These are phyloP conservation scores for Aspergillus sp. DNA, from an alignment of 2,329 filamentous ascomycete genomes.

Conservation along the genomic window DNA sequence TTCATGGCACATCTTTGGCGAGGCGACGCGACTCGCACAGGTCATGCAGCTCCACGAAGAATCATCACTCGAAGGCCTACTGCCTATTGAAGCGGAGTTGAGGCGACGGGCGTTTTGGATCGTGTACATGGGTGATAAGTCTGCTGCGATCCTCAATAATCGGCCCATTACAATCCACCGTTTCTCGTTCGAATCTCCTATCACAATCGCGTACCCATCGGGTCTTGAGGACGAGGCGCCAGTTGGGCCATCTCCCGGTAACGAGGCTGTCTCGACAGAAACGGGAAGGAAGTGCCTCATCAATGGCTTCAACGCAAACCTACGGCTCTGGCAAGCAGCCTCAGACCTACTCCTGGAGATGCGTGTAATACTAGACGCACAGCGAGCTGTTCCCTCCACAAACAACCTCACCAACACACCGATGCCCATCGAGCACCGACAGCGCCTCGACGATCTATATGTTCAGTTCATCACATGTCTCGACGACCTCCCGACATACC, in stretches of 20 bases:
- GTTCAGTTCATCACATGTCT: conserved; percentile 49
- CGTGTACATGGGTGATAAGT: conserved; percentile 31
- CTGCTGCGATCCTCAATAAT: conserved; percentile 22
- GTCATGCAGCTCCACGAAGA: conserved; percentile 52
- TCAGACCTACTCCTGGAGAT: conserved; percentile 47
- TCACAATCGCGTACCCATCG: conserved; percentile 38
- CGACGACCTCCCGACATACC: conserved; percentile 44
- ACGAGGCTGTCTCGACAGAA: no score
- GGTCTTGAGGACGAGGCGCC: conserved; percentile 21
- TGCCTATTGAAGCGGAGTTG: conserved; percentile 43
- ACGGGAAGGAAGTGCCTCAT: not conserved
- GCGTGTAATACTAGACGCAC: conserved; percentile 20
- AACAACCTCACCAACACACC: no score
- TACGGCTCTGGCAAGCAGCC: conserved; percentile 48
- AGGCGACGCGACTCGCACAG: conserved; percentile 49
- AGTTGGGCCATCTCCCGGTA: not conserved
- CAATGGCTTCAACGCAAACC: conserved; percentile 46
- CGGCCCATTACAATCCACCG: conserved; percentile 44
- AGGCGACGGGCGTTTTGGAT: conserved; percentile 30
- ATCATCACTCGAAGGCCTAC: conserved; percentile 40
- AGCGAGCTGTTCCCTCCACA: conserved; percentile 12
- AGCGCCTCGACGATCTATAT: conserved; percentile 40
- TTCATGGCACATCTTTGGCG: conserved; percentile 54
- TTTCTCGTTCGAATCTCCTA: conserved; percentile 48
- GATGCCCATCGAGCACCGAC: no score